Conservation (phyloP, 192 early-diverging fungal genomes). For the Coemansia erecta region DNA sequence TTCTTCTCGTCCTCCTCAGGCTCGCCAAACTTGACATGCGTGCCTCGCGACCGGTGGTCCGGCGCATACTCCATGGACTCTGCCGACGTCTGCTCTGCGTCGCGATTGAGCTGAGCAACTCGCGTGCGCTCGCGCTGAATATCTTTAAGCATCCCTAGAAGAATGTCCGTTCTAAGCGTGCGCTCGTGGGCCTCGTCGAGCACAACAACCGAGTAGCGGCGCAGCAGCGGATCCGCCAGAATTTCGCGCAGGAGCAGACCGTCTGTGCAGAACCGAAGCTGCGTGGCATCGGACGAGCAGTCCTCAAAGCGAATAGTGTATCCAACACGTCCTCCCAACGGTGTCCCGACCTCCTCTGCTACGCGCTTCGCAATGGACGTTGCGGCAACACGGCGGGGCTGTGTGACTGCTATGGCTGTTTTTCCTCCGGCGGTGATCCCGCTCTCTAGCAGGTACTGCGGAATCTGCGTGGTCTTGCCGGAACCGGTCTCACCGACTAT, state of each 20-base stretch:
- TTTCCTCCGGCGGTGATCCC: slow-evolving; percentile 55
- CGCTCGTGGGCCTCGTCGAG: slow-evolving; percentile 98
- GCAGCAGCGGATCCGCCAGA: slow-evolving; percentile 73
- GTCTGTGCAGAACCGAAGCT: slow-evolving; percentile 95
- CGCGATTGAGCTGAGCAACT: slow-evolving; percentile 23
- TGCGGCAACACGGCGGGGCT: slow-evolving; percentile 81
- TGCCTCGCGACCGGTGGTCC: slow-evolving; percentile 25
- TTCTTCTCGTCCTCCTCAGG: not conserved
- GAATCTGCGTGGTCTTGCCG: slow-evolving; percentile 90
- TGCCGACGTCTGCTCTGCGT: slow-evolving; percentile 14
- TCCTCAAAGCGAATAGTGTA: slow-evolving; percentile 97
- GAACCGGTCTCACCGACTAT: slow-evolving; percentile 80
- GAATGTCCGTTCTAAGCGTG: slow-evolving; percentile 93
- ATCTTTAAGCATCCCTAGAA: slow-evolving; percentile 93
- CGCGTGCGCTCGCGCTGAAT: slow-evolving; percentile 70
- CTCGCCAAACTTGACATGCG: slow-evolving; percentile 28
- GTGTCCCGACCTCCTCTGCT: slow-evolving; percentile 73
- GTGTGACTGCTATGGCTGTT: slow-evolving; percentile 77
- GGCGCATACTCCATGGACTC: not conserved
- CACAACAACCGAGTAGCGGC: slow-evolving; percentile 80
- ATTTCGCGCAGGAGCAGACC: slow-evolving; percentile 94
- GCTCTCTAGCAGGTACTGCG: slow-evolving; percentile 83
- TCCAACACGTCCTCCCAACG: slow-evolving; percentile 75
- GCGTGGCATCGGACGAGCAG: slow-evolving; percentile 69
- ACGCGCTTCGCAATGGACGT: slow-evolving; percentile 79